Base-by-base conservation (phyloP, 192 early-diverging fungal genomes). In the Coemansia sp. region DNA sequence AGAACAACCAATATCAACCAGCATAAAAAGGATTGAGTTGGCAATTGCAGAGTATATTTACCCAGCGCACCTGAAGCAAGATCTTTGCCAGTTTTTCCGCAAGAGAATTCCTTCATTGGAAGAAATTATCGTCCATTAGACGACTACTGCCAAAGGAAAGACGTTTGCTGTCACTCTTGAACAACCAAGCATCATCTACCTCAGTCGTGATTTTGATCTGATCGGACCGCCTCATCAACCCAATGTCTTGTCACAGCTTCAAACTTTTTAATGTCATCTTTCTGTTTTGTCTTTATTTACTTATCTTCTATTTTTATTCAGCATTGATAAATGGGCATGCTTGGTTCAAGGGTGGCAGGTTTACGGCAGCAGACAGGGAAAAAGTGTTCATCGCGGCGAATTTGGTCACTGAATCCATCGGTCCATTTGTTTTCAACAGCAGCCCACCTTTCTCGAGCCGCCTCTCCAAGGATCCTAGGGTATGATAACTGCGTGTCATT, bases 311-410 rank as follows among this genome's bases (percentile, higher is more conserved):
- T 57, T 33, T 17, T 20, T 32, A 15, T 34, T 17, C 9, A 57
- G 9, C 33, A 57, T 33, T 11, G 38, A 40, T 13, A 57, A 57
- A 57, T 19, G 55, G 9, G 34, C 55, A 57, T 57, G 55, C 34
- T 57, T 36, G 19, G 34, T 38, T 34, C 17, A 36, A 14, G 55
- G 6, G 15, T 34, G 9, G 55, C 17, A 36, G 55, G 15, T 36
- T 57, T 57, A 17, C 33, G 34, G n/a, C 55, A 57, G 34, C 55
- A 36, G 14, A 19, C 55, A 33, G 9, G 33, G 9, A 33, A 36
- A 5, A n/a, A 7, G n/a, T 35, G 17, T 36, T 2, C 34, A 19
- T 33, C 33, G 34, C 34, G 6, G 33, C 55, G 33, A 33, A 57
- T 57, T 57, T 25, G 34, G 55, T 9, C 55, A 9, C 9, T 57